Conservation (phyloP, 2,329 filamentous ascomycete species). For the Tolypocladium tundrense region DNA sequence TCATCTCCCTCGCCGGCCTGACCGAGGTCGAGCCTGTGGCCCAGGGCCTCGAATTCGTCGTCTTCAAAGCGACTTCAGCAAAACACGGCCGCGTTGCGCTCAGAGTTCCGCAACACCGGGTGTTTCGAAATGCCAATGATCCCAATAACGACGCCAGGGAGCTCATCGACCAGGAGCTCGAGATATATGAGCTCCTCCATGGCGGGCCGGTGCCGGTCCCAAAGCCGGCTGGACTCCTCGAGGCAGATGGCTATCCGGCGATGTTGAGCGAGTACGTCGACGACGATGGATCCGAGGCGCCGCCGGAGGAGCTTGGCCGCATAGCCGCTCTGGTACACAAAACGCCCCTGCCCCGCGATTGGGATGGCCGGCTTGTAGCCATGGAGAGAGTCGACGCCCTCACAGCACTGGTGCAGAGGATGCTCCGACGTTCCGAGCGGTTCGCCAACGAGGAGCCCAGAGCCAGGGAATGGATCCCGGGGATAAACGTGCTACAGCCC, state of each 20-base stretch:
- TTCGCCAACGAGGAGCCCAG: constrained; percentile 2
- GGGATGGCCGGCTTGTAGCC: constrained; percentile 5
- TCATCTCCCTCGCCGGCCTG: constrained; percentile 3
- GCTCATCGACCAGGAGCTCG: constrained; percentile 6
- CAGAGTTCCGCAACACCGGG: constrained; percentile 4
- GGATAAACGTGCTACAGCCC: neutral
- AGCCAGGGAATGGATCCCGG: constrained; percentile 1
- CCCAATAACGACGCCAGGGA: constrained; percentile 5
- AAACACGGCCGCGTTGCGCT: constrained; percentile 4
- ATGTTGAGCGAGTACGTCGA: constrained; percentile 8
- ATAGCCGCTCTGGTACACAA: constrained; percentile 6
- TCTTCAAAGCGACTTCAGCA: constrained; percentile 4
- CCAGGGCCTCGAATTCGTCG: constrained; percentile 7
- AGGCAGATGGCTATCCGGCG: constrained; percentile 5
- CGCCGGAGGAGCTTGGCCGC: constrained; percentile 4
- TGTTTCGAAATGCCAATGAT: constrained; percentile 9
- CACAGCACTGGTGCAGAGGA: constrained; percentile 4
- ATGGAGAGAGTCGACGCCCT: constrained; percentile 3
- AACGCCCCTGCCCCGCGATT: constrained; percentile 1
- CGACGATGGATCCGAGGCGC: constrained; percentile 1
- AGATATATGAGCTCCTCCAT: constrained; percentile 6
- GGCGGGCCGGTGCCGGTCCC: constrained; percentile 4
- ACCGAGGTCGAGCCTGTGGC: constrained; percentile 2
- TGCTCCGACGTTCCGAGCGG: constrained; percentile 5
- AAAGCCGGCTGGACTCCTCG: constrained; percentile 1